Evolutionary conservation across 176 grass and related monocot species (phyloP), one percentile per base, ranked within the genome.

Genomic region (Cenchrus fungigraminus): DNA sequence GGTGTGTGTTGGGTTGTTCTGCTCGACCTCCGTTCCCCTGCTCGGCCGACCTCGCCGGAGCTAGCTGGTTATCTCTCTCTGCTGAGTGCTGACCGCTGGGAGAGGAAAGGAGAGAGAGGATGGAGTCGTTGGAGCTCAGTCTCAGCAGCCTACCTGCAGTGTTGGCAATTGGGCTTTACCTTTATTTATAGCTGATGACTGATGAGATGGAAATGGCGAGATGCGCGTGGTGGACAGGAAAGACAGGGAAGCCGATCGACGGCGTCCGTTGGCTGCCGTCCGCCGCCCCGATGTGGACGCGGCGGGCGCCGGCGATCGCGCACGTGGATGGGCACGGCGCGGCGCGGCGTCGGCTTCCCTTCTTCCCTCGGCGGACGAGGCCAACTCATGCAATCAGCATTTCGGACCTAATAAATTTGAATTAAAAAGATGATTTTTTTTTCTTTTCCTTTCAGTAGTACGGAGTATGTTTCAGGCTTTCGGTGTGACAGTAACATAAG

Each of bases 321-420:
- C 88, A 86, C 57, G 83, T 90, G 83, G 65, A 77, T 71, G 71
- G 71, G 22, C 22, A 25, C 22, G 19, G 42, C 55, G 69, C 62
- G 14, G 12, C n/a, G 58, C 54, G 25, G 12, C 43, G 3, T 44
- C 43, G 4, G 22, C 22, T 25, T 25, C 22, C 22, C 22, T 25
- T 25, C 22, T 25, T 25, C 22, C 22, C 22, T 44, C 19, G 4
- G 17, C 17, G 56, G 17, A 0, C 22, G 7, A 20, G 15, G 13
- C 17, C 16, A 8, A 17, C 15, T 5, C 4, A 12, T 44, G 6
- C 43, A 44, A 44, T 44, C 43, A 44, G 6, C 43, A 44, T 44
- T 44, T 25, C 22, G 22, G 43, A 44, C 43, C 3, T 25, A 25
- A 25, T 44, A 44, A 44, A 44, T 44, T 6, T 44, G 43, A 44